Percentiles rank a stretch among this genome's conserved stretches.
phyloP scores from a whole-genome alignment of 257 asterid genomes.

The Marsdenia floribunda region DNA sequence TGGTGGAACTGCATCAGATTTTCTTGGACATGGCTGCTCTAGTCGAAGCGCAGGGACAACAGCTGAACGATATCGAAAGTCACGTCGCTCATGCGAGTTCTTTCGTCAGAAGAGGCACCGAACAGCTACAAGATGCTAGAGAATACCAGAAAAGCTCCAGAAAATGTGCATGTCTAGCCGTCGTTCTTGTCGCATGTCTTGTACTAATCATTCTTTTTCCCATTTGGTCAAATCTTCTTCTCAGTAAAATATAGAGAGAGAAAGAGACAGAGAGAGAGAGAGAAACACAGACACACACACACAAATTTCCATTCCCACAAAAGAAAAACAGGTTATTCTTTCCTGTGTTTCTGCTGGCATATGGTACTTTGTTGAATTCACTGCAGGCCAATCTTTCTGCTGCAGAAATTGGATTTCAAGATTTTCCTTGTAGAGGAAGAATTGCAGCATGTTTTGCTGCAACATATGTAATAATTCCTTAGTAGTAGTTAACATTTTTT shows the following conservation, averaged over 20 bases:
- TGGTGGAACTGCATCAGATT: conserved; percentile 37
- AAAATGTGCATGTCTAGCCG: conserved; percentile 34
- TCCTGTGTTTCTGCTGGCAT: background rate
- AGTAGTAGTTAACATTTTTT: background rate
- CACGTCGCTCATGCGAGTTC: conserved; percentile 45
- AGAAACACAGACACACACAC: too few species aligned
- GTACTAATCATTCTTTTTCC: conserved; percentile 31
- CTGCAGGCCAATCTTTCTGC: conserved; percentile 28
- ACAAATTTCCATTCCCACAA: background rate
- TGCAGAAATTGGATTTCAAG: background rate
- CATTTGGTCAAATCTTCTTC: conserved; percentile 40
- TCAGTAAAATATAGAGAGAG: conserved; percentile 52
- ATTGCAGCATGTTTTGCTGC: background rate
- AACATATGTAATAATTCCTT: background rate
- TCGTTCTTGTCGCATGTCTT: conserved; percentile 22
- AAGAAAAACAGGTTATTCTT: conserved; percentile 14
- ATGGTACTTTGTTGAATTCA: conserved; percentile 22
- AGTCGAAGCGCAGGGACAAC: conserved; percentile 45
- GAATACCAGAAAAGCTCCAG: conserved; percentile 33
- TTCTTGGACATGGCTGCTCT: conserved; percentile 45
- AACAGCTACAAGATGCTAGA: conserved; percentile 33
- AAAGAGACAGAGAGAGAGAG: conserved; percentile 26
- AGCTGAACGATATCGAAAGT: conserved; percentile 36
- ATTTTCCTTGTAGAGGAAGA: background rate
- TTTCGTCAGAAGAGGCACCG: conserved; percentile 35